A percentile compares a stretch with the other conserved stretches of the same genome.
Conservation (phyloP, 176 grass and related monocot genomes). For the Avena insularis region DNA sequence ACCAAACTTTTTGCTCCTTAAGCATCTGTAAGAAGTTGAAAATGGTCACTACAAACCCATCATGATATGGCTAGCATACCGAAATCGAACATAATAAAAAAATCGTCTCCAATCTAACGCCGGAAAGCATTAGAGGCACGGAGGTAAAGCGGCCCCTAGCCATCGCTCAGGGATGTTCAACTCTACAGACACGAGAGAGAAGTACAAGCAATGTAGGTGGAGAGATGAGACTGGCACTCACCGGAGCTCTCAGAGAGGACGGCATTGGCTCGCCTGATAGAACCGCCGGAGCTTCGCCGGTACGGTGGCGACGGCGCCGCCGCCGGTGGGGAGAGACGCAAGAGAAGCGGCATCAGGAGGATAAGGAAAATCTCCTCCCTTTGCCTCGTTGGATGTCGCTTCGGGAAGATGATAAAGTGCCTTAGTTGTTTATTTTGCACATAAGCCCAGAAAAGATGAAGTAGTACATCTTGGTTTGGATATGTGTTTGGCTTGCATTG, state of each 20-base stretch:
- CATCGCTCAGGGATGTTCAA: not conserved
- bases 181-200: not conserved
- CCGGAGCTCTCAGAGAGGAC: not conserved
- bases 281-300: slow-evolving; percentile 19
- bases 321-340: slow-evolving; percentile 49
- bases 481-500: too few relatives aligned
- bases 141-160: not conserved
- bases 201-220: not conserved
- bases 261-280: not conserved
- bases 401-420: slow-evolving; percentile 8
- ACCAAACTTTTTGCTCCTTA: not conserved
- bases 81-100: not conserved
- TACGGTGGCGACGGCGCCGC: slow-evolving; percentile 29
- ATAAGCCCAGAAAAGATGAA: not conserved
- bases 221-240: slow-evolving; percentile 11
- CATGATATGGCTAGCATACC: not conserved
- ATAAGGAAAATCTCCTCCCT: slow-evolving; percentile 45
- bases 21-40: slow-evolving; percentile 9
- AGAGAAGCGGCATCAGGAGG: slow-evolving; percentile 60
- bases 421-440: slow-evolving; percentile 14
- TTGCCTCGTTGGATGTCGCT: slow-evolving; percentile 25
- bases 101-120: not conserved
- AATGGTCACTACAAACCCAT: not conserved
- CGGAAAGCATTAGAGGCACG: not conserved
- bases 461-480: not conserved